Evolutionary conservation across 2,329 filamentous ascomycete genomes (phyloP).

Genomic region (Alternaria consortialis): DNA sequence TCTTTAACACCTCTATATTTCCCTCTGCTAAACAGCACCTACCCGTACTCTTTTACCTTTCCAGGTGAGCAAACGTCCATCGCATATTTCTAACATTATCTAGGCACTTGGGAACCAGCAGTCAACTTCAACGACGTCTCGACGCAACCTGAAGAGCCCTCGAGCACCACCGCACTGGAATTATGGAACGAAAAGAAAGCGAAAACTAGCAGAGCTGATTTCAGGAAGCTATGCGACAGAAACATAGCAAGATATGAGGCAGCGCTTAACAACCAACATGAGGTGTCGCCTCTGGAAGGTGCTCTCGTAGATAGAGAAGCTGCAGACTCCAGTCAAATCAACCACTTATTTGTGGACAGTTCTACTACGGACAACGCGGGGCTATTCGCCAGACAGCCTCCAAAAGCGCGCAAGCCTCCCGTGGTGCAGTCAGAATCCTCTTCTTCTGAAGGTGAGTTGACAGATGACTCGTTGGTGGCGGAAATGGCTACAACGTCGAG

Average conservation of each 20-base stretch:
- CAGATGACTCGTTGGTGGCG: constrained; percentile 17
- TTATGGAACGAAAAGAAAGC: constrained; percentile 3
- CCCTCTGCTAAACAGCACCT: neutral
- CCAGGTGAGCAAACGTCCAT: neutral
- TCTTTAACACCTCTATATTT: neutral
- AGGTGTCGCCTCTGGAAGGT: neutral
- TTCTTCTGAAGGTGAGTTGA: constrained; percentile 16
- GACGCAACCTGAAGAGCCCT: neutral
- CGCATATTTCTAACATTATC: constrained; percentile 8
- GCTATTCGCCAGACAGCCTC: neutral
- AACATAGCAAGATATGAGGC: constrained; percentile 28
- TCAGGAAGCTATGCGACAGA: constrained; percentile 8
- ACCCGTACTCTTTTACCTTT: neutral
- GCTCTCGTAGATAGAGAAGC: neutral
- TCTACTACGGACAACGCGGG: neutral
- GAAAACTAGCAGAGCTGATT: neutral
- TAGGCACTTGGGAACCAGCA: constrained; percentile 43
- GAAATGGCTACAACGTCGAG: constrained; percentile 8
- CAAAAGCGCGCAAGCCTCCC: constrained; percentile 18
- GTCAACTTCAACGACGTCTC: constrained; percentile 1
- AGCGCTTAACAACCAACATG: constrained; percentile 10
- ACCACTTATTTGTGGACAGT: constrained; percentile 10
- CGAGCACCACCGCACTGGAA: neutral
- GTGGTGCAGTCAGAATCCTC: constrained; percentile 28
- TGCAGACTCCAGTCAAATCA: constrained; percentile 17